These are phyloP conservation scores for Tulasnella calospora DNA, from an alignment of 768 basidiomycete species.

Conservation along the genomic window DNA sequence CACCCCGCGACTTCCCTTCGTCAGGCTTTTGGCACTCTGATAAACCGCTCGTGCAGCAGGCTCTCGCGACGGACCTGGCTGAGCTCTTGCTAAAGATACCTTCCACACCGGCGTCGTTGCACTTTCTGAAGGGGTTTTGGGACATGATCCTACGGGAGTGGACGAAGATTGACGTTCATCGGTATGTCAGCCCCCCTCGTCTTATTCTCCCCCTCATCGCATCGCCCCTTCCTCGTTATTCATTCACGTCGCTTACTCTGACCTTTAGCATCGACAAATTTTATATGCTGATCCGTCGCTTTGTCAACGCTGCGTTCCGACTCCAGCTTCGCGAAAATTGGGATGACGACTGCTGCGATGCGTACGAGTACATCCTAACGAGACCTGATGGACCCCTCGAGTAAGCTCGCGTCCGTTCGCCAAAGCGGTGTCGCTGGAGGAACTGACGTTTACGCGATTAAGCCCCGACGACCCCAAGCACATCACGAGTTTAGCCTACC, in stretches of 20 bases:
- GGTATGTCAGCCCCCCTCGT: constrained; percentile 48
- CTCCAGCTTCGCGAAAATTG: constrained; percentile 68
- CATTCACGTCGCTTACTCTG: not conserved
- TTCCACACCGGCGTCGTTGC: constrained; percentile 53
- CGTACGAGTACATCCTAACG: constrained; percentile 66
- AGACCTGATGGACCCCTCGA: constrained; percentile 74
- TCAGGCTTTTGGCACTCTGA: constrained; percentile 99
- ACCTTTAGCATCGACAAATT: constrained; percentile 85
- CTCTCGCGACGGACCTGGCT: constrained; percentile 78
- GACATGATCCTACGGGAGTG: constrained; percentile 84
- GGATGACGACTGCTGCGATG: constrained; percentile 50
- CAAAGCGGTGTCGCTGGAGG: not conserved
- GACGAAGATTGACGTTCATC: constrained; percentile 82
- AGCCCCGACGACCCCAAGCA: constrained; percentile 69
- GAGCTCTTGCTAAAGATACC: constrained; percentile 70
- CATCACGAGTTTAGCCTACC: constrained; percentile 73
- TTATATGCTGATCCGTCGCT: constrained; percentile 88
- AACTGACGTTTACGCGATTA: constrained; percentile 19
- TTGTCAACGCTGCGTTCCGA: constrained; percentile 78
- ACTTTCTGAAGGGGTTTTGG: constrained; percentile 89
- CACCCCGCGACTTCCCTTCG: not conserved
- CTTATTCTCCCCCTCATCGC: not conserved
- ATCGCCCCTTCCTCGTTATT: not conserved
- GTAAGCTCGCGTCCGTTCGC: constrained; percentile 43
- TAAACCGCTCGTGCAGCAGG: constrained; percentile 93